Percentiles rank a stretch among this genome's conserved stretches.
Conservation (phyloP, 441 rosid genomes). For the Lepidium campestre region DNA sequence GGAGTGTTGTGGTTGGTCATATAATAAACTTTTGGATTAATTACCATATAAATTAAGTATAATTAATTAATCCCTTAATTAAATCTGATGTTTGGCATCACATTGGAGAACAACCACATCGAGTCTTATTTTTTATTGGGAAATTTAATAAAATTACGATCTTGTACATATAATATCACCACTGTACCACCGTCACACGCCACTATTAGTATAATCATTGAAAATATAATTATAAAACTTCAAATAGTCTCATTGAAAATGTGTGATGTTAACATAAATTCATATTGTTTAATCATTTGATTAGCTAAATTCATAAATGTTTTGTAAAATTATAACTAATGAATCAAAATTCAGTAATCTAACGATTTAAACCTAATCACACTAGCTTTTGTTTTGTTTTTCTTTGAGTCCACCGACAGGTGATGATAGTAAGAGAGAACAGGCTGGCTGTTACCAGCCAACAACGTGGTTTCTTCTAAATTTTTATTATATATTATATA, state of each 20-base stretch:
- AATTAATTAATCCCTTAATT: no score
- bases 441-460: slow-evolving; percentile 28
- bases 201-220: background rate
- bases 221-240: background rate
- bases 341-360: background rate
- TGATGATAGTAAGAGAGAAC: background rate
- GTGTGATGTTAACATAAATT: no score
- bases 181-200: background rate
- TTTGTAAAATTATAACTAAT: background rate
- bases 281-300: no score
- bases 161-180: background rate
- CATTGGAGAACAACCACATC: background rate
- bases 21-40: background rate
- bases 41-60: background rate
- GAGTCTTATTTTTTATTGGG: background rate
- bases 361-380: background rate
- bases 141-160: background rate
- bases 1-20: slow-evolving; percentile 13
- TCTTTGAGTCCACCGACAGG: slow-evolving; percentile 21
- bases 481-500: no score
- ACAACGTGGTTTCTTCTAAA: slow-evolving; percentile 16
- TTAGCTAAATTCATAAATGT: background rate
- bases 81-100: background rate
- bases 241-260: no score
- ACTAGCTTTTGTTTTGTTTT: background rate